Percentiles rank a stretch among this genome's conserved stretches.
phyloP scores from a whole-genome alignment of 805 yeast species.

The Trichomonascus vanleenenianus region DNA sequence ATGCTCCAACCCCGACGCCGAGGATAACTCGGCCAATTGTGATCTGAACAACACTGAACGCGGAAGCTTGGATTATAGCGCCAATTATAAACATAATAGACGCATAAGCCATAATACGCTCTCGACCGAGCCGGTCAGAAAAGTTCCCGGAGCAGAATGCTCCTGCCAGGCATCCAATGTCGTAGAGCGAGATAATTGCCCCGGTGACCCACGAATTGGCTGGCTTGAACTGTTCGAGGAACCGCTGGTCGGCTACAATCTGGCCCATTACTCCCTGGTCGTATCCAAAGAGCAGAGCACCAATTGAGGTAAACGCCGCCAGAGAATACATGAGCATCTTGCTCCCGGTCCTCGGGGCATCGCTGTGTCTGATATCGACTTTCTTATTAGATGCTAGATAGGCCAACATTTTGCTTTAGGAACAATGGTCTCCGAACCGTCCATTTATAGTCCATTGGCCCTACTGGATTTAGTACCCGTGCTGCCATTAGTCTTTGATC shows the following conservation, averaged over 20 bases:
- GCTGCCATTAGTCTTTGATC: too few relatives aligned
- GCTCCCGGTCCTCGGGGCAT: background rate
- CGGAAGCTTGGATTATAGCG: slow-evolving; percentile 73
- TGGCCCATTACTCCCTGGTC: slow-evolving; percentile 76
- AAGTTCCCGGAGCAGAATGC: slow-evolving; percentile 39
- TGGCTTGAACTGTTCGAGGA: slow-evolving; percentile 29
- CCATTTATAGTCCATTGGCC: too few relatives aligned
- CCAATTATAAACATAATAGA: slow-evolving; percentile 79
- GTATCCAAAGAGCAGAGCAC: slow-evolving; percentile 48
- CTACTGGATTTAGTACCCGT: too few relatives aligned
- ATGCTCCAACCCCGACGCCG: slow-evolving; percentile 72
- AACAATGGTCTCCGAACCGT: background rate
- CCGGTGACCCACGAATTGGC: slow-evolving; percentile 40
- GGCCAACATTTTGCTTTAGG: background rate
- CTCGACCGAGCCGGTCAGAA: slow-evolving; percentile 82
- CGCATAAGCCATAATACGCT: slow-evolving; percentile 72
- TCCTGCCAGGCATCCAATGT: slow-evolving; percentile 39
- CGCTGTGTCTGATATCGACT: background rate
- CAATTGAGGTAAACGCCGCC: slow-evolving; percentile 14
- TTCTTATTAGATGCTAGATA: background rate
- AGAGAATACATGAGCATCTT: slow-evolving; percentile 7
- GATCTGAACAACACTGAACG: slow-evolving; percentile 66
- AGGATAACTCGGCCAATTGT: slow-evolving; percentile 65
- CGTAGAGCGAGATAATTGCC: slow-evolving; percentile 42
- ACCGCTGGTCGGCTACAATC: slow-evolving; percentile 51